phyloP scores from a whole-genome alignment of 2,329 filamentous ascomycete species.

The Diaporthe sp. region DNA sequence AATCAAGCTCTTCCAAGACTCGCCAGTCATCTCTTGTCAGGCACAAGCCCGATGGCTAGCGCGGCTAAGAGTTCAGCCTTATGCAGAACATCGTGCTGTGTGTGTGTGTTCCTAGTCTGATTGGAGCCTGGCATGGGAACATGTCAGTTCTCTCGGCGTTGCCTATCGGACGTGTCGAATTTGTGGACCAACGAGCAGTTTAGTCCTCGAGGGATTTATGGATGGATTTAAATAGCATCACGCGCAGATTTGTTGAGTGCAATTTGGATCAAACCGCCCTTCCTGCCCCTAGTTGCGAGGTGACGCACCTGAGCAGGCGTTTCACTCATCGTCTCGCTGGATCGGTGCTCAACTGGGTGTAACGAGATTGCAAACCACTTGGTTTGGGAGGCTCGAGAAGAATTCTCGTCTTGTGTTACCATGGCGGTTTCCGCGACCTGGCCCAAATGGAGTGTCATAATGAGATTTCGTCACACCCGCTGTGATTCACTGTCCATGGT shows the following conservation, averaged over 20 bases:
- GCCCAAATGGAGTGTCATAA: no score
- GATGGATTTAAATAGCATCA: background rate
- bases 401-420: background rate
- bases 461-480: background rate
- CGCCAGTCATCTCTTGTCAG: conserved; percentile 10
- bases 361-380: no score
- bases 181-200: background rate
- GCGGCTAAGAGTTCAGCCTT: background rate
- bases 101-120: no score
- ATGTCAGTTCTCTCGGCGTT: background rate
- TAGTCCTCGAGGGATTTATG: background rate
- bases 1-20: conserved; percentile 35
- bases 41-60: conserved; percentile 1
- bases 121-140: background rate
- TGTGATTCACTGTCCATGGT: background rate
- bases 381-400: background rate
- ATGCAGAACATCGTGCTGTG: background rate
- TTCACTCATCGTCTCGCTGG: background rate
- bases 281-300: background rate
- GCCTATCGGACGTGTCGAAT: conserved; percentile 14
- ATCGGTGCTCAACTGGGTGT: no score
- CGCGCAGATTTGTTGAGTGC: background rate
- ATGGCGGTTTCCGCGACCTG: background rate
- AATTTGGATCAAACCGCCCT: background rate
- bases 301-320: background rate